Conservation (phyloP, 306 rosid species). For the Nissolia schottii region DNA sequence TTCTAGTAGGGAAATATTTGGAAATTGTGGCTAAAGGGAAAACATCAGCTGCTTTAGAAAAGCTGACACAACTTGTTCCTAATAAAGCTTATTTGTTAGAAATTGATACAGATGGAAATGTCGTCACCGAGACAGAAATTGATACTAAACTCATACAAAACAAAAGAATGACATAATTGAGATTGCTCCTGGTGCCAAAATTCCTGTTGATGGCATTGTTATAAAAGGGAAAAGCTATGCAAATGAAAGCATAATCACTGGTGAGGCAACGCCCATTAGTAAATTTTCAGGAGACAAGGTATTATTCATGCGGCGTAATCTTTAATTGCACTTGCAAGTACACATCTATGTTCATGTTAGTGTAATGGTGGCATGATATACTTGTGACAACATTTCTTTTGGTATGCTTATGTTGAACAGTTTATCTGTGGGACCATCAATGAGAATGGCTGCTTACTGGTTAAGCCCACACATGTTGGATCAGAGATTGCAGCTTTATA, state of each 20-base stretch:
- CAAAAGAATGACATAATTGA: slow-evolving; percentile 69
- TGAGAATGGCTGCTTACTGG: slow-evolving; percentile 78
- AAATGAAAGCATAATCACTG: slow-evolving; percentile 96
- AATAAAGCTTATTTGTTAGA: slow-evolving; percentile 62
- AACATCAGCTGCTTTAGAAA: slow-evolving; percentile 87
- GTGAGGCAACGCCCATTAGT: slow-evolving; percentile 73
- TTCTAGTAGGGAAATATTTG: slow-evolving; percentile 84
- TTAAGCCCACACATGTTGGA: slow-evolving; percentile 88
- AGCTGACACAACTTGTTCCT: slow-evolving; percentile 91
- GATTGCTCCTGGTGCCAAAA: slow-evolving; percentile 82
- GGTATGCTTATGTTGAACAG: slow-evolving; percentile 36
- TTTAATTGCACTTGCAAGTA: too few species aligned
- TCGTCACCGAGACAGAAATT: slow-evolving; percentile 66
- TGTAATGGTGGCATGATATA: too few species aligned
- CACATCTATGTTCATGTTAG: too few species aligned
- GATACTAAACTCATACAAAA: slow-evolving; percentile 78
- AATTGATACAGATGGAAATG: slow-evolving; percentile 58
- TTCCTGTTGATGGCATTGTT: slow-evolving; percentile 84
- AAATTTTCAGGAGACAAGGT: slow-evolving; percentile 87
- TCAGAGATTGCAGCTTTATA: slow-evolving; percentile 46
- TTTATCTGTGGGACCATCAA: slow-evolving; percentile 90
- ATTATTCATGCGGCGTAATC: too few species aligned
- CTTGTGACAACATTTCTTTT: too few species aligned
- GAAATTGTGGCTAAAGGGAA: slow-evolving; percentile 92
- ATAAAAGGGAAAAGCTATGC: slow-evolving; percentile 85